Evolutionary conservation across 139 green algal species (phyloP).

Genomic region (Pseudopediastrum boryanum): DNA sequence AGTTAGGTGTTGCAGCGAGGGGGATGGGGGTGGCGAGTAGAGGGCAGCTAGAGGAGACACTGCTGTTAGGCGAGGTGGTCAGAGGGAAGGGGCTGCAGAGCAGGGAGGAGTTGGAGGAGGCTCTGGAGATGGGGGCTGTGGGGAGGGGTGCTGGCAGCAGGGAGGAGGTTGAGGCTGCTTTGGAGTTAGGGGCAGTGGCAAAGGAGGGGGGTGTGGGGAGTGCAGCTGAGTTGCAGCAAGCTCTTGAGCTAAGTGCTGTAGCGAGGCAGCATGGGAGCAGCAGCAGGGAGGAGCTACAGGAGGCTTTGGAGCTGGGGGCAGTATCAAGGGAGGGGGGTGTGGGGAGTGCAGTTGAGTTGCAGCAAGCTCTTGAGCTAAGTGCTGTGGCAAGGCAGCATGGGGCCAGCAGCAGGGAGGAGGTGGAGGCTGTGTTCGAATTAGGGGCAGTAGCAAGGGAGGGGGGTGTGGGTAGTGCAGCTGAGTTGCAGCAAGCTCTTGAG

Average conservation of each 20-base stretch:
- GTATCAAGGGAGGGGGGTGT: neutral
- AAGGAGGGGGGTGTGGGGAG: neutral
- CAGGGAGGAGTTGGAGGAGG: no score
- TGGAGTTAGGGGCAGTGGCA: neutral
- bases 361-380: constrained; percentile 1
- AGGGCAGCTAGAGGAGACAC: no score
- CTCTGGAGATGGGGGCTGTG: neutral
- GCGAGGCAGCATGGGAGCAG: neutral
- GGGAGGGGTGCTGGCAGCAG: constrained; percentile 10
- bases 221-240: no score
- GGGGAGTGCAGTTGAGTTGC: neutral
- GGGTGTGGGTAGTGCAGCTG: neutral
- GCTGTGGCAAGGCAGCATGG: neutral
- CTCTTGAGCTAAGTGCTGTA: no score
- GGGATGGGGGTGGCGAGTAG: no score
- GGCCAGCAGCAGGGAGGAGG: neutral
- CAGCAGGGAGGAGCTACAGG: neutral
- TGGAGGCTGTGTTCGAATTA: constrained; percentile 1
- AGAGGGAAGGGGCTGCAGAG: no score
- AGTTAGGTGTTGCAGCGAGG: no score
- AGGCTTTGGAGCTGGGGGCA: neutral
- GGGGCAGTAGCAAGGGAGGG: constrained; percentile 7
- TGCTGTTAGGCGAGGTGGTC: no score
- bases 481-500: constrained; percentile 27
- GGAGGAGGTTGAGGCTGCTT: constrained; percentile 13